phyloP scores from a whole-genome alignment of 495 filamentous ascomycete genomes.

The Talaromyces trachyspermus region DNA sequence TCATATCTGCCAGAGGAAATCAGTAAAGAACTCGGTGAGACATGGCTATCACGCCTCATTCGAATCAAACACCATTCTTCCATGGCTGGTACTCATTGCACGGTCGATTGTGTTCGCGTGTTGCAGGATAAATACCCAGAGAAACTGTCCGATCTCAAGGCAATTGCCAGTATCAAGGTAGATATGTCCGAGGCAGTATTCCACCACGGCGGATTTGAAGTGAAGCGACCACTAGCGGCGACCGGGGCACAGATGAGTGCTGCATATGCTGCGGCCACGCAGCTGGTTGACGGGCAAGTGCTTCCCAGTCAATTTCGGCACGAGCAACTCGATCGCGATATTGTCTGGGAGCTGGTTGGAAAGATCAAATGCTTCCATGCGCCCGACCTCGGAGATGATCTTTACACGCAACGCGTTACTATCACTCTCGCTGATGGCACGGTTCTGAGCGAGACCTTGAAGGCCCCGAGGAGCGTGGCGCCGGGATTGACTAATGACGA shows the following conservation, averaged over 20 bases:
- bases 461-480: slow-evolving; percentile 16
- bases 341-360: slow-evolving; percentile 28
- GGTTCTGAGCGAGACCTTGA: slow-evolving; percentile 14
- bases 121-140: slow-evolving; percentile 21
- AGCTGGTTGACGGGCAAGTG: slow-evolving; percentile 32
- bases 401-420: slow-evolving; percentile 1
- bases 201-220: slow-evolving; percentile 32
- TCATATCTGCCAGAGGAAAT: slow-evolving; percentile 22
- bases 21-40: slow-evolving; percentile 25
- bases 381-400: slow-evolving; percentile 15
- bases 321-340: slow-evolving; percentile 27
- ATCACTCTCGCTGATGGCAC: slow-evolving; percentile 19
- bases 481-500: slow-evolving; percentile 27
- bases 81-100: slow-evolving; percentile 26
- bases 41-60: slow-evolving; percentile 32
- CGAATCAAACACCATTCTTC: slow-evolving; percentile 33
- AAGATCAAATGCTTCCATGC: slow-evolving; percentile 30
- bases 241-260: slow-evolving; percentile 39
- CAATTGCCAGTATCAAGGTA: slow-evolving; percentile 20
- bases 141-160: slow-evolving; percentile 10
- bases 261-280: slow-evolving; percentile 32
- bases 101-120: slow-evolving; percentile 22
- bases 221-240: slow-evolving; percentile 25
- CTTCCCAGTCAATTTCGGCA: slow-evolving; percentile 24
- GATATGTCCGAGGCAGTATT: slow-evolving; percentile 24